phyloP scores from a whole-genome alignment of 2,329 filamentous ascomycete species.

The Hirsutella minnesotensis region DNA sequence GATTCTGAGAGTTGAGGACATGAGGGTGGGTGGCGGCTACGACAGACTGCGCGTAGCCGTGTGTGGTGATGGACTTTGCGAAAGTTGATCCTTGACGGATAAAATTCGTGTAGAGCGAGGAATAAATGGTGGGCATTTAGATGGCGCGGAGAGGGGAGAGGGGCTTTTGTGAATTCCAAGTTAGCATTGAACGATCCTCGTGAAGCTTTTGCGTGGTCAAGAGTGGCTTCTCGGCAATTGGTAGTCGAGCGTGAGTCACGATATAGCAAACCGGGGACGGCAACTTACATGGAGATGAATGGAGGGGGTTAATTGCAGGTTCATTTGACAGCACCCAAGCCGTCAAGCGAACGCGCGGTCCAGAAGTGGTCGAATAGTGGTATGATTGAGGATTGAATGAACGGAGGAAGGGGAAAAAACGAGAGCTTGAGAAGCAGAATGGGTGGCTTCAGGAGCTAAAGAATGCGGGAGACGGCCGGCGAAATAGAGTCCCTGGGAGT shows the following conservation, averaged over 20 bases:
- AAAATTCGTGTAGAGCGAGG: conserved; percentile 62
- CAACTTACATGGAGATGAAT: conserved; percentile 51
- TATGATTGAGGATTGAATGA: conserved; percentile 1
- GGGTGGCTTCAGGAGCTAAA: conserved; percentile 1
- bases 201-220: background rate
- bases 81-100: conserved; percentile 82
- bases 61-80: conserved; percentile 87
- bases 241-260: background rate
- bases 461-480: conserved; percentile 2
- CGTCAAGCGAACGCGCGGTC: conserved; percentile 86
- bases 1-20: conserved; percentile 64
- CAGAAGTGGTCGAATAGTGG: conserved; percentile 13
- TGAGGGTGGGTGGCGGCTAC: conserved; percentile 80
- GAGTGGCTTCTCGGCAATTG: too few species aligned
- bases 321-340: conserved; percentile 86
- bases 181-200: background rate
- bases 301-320: conserved; percentile 67
- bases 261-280: background rate
- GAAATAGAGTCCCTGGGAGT: conserved; percentile 1
- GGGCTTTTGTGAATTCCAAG: background rate
- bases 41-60: conserved; percentile 96
- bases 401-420: conserved; percentile 1
- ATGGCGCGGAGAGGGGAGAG: conserved; percentile 45
- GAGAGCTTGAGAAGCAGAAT: background rate
- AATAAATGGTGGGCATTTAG: conserved; percentile 83